Conservation (phyloP, 805 yeast species). For the Schwanniomyces sp. region DNA sequence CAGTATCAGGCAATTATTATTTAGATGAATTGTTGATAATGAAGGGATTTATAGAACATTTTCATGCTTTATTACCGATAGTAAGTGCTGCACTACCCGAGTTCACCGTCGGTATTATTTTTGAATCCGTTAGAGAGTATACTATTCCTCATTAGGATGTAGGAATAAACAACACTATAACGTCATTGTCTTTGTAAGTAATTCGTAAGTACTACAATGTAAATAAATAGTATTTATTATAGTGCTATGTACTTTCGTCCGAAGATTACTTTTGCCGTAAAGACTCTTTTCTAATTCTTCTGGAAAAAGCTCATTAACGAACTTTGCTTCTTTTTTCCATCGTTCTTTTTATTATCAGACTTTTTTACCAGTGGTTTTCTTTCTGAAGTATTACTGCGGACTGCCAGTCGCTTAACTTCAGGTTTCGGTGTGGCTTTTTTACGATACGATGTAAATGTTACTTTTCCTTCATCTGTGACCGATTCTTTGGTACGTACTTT, state of each 20-base stretch:
- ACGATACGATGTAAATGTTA: constrained; percentile 44
- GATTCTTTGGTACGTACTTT: constrained; percentile 4
- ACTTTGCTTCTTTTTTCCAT: constrained; percentile 40
- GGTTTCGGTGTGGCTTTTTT: constrained; percentile 18
- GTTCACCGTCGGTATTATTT: background rate
- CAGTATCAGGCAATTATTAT: background rate
- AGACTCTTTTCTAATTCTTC: constrained; percentile 12
- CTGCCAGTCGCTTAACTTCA: constrained; percentile 8
- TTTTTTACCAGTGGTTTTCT: constrained; percentile 7
- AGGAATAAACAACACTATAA: background rate
- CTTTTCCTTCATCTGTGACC: constrained; percentile 47
- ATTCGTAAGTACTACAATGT: background rate
- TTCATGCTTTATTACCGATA: background rate
- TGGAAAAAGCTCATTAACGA: constrained; percentile 51
- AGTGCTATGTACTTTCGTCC: background rate
- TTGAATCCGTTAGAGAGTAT: background rate
- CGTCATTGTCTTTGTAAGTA: background rate
- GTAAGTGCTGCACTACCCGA: background rate
- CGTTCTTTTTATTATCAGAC: constrained; percentile 10
- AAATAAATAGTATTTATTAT: background rate
- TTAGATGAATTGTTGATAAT: background rate
- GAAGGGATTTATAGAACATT: background rate
- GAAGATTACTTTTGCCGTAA: background rate
- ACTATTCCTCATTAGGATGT: background rate
- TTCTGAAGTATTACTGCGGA: constrained; percentile 6